Percentiles rank a stretch among this genome's conserved stretches.
These are phyloP conservation scores for Saccharomyces hybrid DNA, from an alignment of 1,139 yeast genomes.

Conservation along the genomic window DNA sequence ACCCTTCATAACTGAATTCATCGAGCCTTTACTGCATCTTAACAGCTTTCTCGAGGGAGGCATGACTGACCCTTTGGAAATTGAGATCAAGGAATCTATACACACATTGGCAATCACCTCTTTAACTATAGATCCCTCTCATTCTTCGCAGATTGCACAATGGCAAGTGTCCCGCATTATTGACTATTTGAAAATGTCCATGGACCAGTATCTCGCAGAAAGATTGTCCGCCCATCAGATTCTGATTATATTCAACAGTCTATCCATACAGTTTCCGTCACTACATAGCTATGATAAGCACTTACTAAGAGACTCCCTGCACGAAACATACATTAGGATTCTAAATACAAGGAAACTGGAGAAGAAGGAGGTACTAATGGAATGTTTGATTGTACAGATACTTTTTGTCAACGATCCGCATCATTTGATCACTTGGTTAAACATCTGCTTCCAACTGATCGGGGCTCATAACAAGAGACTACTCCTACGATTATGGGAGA, in stretches of 20 bases:
- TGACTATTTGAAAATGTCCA: constrained; percentile 13
- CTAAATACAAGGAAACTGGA: constrained; percentile 9
- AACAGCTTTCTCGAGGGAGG: constrained; percentile 3
- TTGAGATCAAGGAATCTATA: constrained; percentile 20
- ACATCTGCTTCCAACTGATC: constrained; percentile 8
- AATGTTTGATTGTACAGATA: constrained; percentile 19
- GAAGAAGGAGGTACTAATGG: constrained; percentile 11
- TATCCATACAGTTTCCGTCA: constrained; percentile 12
- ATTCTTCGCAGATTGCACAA: not conserved
- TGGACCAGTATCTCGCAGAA: constrained; percentile 12
- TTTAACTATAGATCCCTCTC: constrained; percentile 3
- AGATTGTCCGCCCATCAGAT: constrained; percentile 18
- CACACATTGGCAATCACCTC: constrained; percentile 19
- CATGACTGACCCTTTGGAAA: constrained; percentile 7
- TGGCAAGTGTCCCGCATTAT: constrained; percentile 20
- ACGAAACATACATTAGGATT: constrained; percentile 17
- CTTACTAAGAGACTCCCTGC: constrained; percentile 16
- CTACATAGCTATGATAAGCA: constrained; percentile 12
- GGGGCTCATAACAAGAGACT: not conserved
- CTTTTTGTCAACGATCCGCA: constrained; percentile 10
- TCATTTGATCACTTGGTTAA: constrained; percentile 2
- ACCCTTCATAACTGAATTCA: constrained; percentile 7
- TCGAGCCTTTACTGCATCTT: constrained; percentile 13
- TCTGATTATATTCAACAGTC: constrained; percentile 11
- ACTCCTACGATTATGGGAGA: constrained; percentile 10